Base-by-base conservation (phyloP, 202 grass and related monocot species). In the Zoysia matrella region DNA sequence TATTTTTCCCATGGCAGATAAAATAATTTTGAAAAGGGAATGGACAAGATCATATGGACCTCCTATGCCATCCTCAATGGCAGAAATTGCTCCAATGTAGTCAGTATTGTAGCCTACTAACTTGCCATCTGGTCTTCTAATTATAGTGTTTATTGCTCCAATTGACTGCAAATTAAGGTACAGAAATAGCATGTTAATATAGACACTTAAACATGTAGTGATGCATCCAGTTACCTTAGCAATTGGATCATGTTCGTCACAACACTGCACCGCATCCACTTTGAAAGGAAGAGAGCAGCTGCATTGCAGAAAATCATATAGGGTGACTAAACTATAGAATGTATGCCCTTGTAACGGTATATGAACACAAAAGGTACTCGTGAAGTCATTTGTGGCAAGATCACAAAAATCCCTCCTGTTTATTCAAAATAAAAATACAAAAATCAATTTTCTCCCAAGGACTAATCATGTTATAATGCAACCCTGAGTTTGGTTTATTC, bases 11-110 rank as follows among this genome's bases (percentile, higher is more conserved):
- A 55, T 71, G 43, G 4, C 47, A 48, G 10, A 60, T 7, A 49
- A 49, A 76, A 64, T 48, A 69, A 16, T 2, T 57, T 16, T 60
- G 18, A 9, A 18, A 68, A 81, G 8, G 69, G 60, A 84, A 72
- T 45, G 18, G 9, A 9, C 74, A 83, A 55, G 80, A 78, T 74
- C 74, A 16, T 47, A 52, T 41, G 71, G 82, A 98, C 95, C 92
- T 93, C 91, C 90, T 77, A 98, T 86, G 65, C 89, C 95, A 95
- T 98, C 92, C 86, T 95, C 95, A 81, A 95, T 95, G 67, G 95
- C 95, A 87, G 95, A 98, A 85, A 98, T 95, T 80, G 95, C 90
- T 88, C 95, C 95, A 87, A 95, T 76, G 66, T 98, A 98, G 68
- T 95, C 95, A 18, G 92, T 98, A 84, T 98, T 98, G 89, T 93